Evolutionary conservation across 306 rosid species (phyloP).

Genomic region (Vigna reflexopilosa): DNA sequence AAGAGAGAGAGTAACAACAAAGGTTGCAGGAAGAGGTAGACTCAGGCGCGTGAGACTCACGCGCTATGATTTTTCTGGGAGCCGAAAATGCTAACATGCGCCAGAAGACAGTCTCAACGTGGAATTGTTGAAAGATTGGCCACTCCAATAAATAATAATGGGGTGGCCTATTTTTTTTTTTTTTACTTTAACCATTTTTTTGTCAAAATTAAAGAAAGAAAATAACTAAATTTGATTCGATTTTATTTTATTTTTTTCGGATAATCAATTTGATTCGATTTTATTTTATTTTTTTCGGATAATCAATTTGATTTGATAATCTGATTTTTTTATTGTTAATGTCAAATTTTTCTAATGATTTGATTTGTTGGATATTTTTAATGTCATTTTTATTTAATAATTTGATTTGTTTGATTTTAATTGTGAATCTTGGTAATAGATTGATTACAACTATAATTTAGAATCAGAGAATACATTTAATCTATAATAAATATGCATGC

Average conservation of each 20-base stretch:
- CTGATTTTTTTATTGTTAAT: background rate
- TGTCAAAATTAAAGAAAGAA: background rate
- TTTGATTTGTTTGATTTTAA: too few species aligned
- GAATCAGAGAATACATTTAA: too few species aligned
- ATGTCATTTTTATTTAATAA: too few species aligned
- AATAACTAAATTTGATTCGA: background rate
- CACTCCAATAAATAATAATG: background rate
- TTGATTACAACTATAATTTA: too few species aligned
- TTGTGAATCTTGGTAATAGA: too few species aligned
- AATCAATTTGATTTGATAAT: background rate
- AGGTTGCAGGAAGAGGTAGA: conserved; percentile 16
- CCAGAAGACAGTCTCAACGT: background rate
- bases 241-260: background rate
- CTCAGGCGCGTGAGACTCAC: conserved; percentile 41
- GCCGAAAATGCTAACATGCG: conserved; percentile 36
- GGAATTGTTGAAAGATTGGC: background rate
- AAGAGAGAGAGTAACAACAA: background rate
- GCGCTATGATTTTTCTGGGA: conserved; percentile 24
- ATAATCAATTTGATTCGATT: background rate
- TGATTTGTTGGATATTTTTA: too few species aligned
- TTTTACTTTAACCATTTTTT: background rate
- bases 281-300: background rate
- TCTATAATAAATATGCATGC: too few species aligned
- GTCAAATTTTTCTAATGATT: too few species aligned
- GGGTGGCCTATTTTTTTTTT: background rate